These are phyloP conservation scores for Phytophthora idaei DNA, from an alignment of 352 stramenopile genomes.

Conservation along the genomic window DNA sequence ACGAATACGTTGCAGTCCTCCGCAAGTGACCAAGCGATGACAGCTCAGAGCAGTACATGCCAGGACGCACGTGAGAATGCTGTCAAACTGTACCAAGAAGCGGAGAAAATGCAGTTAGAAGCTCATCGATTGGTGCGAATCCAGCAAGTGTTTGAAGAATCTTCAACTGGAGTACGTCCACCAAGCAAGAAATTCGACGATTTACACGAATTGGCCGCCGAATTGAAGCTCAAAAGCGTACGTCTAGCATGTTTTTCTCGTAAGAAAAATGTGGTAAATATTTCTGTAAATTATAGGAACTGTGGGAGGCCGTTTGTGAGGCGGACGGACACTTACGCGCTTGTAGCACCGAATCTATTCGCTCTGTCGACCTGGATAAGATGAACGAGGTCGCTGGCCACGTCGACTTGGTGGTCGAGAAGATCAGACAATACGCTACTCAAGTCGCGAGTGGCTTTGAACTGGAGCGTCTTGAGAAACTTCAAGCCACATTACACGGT, in stretches of 20 bases:
- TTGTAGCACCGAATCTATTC: conserved; percentile 46
- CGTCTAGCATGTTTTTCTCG: neutral
- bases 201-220: conserved; percentile 36
- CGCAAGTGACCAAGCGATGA: conserved; percentile 40
- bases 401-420: conserved; percentile 32
- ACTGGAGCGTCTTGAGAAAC: conserved; percentile 41
- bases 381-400: conserved; percentile 33
- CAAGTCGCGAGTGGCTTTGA: conserved; percentile 28
- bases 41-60: conserved; percentile 37
- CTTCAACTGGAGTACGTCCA: conserved; percentile 33
- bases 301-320: conserved; percentile 64
- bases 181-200: conserved; percentile 44
- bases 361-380: conserved; percentile 47
- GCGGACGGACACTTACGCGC: conserved; percentile 48
- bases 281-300: conserved; percentile 28
- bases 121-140: conserved; percentile 39
- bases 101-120: conserved; percentile 31
- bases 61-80: conserved; percentile 37
- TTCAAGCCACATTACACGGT: conserved; percentile 51
- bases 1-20: conserved; percentile 37
- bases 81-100: conserved; percentile 35
- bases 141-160: conserved; percentile 50
- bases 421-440: conserved; percentile 16
- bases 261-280: neutral
- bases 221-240: conserved; percentile 62